Base-by-base conservation (phyloP, 2,329 filamentous ascomycete species). In the Blumeria graminis region DNA sequence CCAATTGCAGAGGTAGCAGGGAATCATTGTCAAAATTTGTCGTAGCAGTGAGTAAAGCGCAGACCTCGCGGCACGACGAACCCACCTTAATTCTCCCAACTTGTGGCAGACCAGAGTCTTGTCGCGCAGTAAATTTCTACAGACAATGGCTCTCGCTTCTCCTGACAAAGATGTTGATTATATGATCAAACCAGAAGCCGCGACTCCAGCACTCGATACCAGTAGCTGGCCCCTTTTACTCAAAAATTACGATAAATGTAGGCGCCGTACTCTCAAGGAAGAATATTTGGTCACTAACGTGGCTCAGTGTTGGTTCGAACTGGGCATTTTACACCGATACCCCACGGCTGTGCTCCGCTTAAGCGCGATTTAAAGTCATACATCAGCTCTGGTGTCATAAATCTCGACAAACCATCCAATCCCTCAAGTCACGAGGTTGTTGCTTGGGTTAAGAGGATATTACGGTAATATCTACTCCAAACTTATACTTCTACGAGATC, bases 351-450 rank as follows among this genome's bases (percentile, higher is more conserved):
- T 74, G 81, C 86, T 61, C 92, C 92, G 57, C 74, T 93, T 68
- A 89, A 87, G 72, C 86, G 92, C 70, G 90, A 96, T 70, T 78
- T 98, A 68, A 95, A 95, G 76, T 88, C 85, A 61, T 98, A 96
- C 74, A 82, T 98, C 69, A 90, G 85, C 70, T 94, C 87, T 61
- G 92, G 92, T 72, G 90, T 98, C 58, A 96, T 98, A 73, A 98
- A 98, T 74, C 82, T 95, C 64, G 86, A 93, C 74, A 94, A 94
- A 75, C 92, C 90, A 57, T 93, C 89, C 56, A 98, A 98, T 75
- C 90, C 90, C 56, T 95, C 89, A 63, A 92, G 84, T 67, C 92
- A 98, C 77, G 92, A 98, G 76, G 92, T 98, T 62, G 92, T 98
- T 67, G 90, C 92, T 63, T 98, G 92, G 92, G 85, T 96, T 65